Evolutionary conservation across 306 rosid species (phyloP).

Genomic region (Cotoneaster glaucophyllus): DNA sequence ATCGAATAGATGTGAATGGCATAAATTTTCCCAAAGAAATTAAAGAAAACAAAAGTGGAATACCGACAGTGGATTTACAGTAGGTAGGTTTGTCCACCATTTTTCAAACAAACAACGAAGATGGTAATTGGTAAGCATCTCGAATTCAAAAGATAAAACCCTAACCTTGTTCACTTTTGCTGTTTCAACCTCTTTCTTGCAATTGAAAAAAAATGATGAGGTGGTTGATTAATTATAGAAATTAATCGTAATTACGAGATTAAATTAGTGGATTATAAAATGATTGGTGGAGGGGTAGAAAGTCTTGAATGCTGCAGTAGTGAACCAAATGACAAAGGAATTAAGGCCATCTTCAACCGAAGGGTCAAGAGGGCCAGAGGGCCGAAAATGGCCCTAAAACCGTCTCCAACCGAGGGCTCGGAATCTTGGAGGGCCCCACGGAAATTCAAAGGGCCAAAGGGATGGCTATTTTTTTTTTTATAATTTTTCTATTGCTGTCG

Average conservation of each 20-base stretch:
- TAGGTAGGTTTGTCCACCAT: conserved; percentile 8
- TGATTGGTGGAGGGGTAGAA: conserved; percentile 3
- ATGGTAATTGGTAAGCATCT: neutral
- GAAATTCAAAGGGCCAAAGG: too few relatives aligned
- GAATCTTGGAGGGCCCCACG: too few relatives aligned
- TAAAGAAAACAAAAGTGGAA: neutral
- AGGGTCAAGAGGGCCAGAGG: too few relatives aligned
- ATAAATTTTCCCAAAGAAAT: neutral
- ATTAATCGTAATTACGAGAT: neutral
- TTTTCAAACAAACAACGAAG: conserved; percentile 12
- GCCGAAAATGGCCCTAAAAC: too few relatives aligned
- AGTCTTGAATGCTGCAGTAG: neutral
- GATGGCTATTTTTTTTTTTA: too few relatives aligned
- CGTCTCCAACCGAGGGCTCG: too few relatives aligned
- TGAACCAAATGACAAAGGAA: neutral
- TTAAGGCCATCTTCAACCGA: too few relatives aligned
- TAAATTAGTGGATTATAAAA: neutral
- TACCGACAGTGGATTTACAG: conserved; percentile 3
- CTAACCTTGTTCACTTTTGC: conserved; percentile 17
- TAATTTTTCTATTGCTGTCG: too few relatives aligned
- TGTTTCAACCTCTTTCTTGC: neutral
- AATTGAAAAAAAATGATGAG: neutral
- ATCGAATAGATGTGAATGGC: neutral
- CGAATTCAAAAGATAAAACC: neutral
- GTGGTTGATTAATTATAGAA: conserved; percentile 1